Conservation (phyloP, 2,329 filamentous ascomycete genomes). For the Cytospora schulzeri region DNA sequence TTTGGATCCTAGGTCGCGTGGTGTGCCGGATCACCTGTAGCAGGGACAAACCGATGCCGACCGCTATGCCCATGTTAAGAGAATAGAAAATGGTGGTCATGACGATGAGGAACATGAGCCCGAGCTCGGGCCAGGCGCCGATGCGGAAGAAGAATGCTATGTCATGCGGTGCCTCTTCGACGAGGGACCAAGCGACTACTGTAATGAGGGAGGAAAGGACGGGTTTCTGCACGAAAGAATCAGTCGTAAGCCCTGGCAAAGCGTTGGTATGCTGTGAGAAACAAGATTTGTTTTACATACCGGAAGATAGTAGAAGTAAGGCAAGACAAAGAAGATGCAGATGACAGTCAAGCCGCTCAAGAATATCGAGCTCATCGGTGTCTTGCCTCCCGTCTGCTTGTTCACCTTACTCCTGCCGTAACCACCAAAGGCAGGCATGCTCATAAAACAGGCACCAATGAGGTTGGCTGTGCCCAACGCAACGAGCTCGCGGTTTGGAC, state of each 20-base stretch:
- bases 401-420: constrained; percentile 97
- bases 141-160: constrained; percentile 87
- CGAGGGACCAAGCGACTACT: constrained; percentile 89
- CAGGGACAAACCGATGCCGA: constrained; percentile 88
- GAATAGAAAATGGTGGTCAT: constrained; percentile 93
- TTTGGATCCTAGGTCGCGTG: constrained; percentile 92
- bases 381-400: constrained; percentile 85
- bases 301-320: constrained; percentile 94
- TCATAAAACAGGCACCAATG: constrained; percentile 89
- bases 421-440: constrained; percentile 90
- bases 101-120: constrained; percentile 89
- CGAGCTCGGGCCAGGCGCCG: constrained; percentile 81
- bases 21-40: constrained; percentile 88
- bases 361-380: constrained; percentile 90
- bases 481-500: constrained; percentile 90
- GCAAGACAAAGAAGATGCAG: constrained; percentile 79
- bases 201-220: constrained; percentile 93
- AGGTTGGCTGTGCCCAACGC: constrained; percentile 89
- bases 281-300: constrained; percentile 58
- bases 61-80: constrained; percentile 87
- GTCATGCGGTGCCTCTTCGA: constrained; percentile 94
- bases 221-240: constrained; percentile 67
- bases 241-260: background rate
- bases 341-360: constrained; percentile 80
- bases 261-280: constrained; percentile 22